A percentile compares a stretch with the other conserved stretches of the same genome.
These are phyloP conservation scores for Fusarium sulawesiense DNA, from an alignment of 2,329 filamentous ascomycete genomes.

Conservation along the genomic window DNA sequence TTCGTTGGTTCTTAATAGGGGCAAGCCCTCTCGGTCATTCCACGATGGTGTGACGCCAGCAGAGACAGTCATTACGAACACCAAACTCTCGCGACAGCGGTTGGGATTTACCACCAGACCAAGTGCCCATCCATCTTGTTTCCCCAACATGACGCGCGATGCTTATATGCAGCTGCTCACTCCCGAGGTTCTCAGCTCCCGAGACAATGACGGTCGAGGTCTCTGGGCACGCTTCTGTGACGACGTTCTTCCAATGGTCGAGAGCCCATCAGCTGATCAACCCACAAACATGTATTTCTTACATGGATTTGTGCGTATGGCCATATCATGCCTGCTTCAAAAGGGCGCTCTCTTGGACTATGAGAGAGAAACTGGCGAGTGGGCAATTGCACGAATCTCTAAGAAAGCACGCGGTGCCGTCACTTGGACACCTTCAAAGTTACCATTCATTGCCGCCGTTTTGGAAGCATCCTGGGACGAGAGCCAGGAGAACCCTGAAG, in stretches of 20 bases:
- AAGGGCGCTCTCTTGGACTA: slow-evolving; percentile 30
- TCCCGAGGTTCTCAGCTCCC: slow-evolving; percentile 35
- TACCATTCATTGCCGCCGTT: slow-evolving; percentile 22
- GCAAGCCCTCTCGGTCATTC: slow-evolving; percentile 26
- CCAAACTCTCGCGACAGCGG: slow-evolving; percentile 10
- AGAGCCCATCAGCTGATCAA: slow-evolving; percentile 1
- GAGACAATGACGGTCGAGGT: slow-evolving; percentile 29
- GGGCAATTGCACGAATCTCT: slow-evolving; percentile 33
- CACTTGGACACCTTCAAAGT: slow-evolving; percentile 30
- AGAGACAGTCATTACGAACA: slow-evolving; percentile 49
- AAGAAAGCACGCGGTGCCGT: not conserved
- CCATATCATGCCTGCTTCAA: slow-evolving; percentile 27
- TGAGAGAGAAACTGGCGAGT: slow-evolving; percentile 28
- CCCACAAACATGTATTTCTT: slow-evolving; percentile 30
- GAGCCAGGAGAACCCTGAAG: not conserved
- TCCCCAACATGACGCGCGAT: slow-evolving; percentile 17
- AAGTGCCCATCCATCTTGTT: slow-evolving; percentile 44
- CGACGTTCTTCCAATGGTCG: slow-evolving; percentile 26
- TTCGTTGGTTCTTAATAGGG: slow-evolving; percentile 39
- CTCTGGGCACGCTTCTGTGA: slow-evolving; percentile 47
- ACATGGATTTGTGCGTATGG: slow-evolving; percentile 19
- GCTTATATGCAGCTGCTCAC: slow-evolving; percentile 42
- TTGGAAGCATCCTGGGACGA: not conserved
- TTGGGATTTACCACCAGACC: not conserved
- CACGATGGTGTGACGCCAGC: slow-evolving; percentile 39